Evolutionary conservation across 2,329 filamentous ascomycete species (phyloP), one percentile per base, ranked within the genome.

Genomic region (Neonectria faginata): DNA sequence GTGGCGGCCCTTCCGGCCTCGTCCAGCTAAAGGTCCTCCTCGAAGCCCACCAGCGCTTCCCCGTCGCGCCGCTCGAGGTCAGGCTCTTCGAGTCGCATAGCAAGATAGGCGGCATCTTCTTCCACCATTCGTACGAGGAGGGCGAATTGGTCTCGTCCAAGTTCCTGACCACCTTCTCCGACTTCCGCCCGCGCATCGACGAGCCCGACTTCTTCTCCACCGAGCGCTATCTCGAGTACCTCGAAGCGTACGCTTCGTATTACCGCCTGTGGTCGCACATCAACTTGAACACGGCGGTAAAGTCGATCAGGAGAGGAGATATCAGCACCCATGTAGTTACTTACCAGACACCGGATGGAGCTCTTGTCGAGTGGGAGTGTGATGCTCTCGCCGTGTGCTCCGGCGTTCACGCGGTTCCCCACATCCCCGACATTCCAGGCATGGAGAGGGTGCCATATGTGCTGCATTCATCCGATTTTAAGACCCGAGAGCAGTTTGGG

Each of bases 301-400:
- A 66, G 14, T 68, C 59, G 2, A 66, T 79, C 5, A 62, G 68
- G 33, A 52, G 70, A 52, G 68, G 68, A 5, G 50, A 64, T n/a
- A 39, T n/a, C 11, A 67, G 65, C 42, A 68, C 57, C 14, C 75
- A 79, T 47, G 52, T 74, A 18, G 62, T 76, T 36, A 72, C 60
- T 12, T 71, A 68, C 29, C 36, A 56, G 41, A 68, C 61, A 7
- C 27, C 27, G 16, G 52, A 61, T 14, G 64, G 66, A 2, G 60
- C 62, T 6, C n/a, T 42, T 10, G 51, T 63, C 2, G 65, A 67
- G 41, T 79, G 77, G 76, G 69, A 76, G 18, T 83, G 80, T 57
- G 81, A 83, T 67, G 81, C 80, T 9, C 71, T 84, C 20, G 81
- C 80, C 8, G 69, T 83, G 1, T 83, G 81, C 67, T 80, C 80